phyloP scores from a whole-genome alignment of 352 stramenopile species.

The Phytophthora ramorum region DNA sequence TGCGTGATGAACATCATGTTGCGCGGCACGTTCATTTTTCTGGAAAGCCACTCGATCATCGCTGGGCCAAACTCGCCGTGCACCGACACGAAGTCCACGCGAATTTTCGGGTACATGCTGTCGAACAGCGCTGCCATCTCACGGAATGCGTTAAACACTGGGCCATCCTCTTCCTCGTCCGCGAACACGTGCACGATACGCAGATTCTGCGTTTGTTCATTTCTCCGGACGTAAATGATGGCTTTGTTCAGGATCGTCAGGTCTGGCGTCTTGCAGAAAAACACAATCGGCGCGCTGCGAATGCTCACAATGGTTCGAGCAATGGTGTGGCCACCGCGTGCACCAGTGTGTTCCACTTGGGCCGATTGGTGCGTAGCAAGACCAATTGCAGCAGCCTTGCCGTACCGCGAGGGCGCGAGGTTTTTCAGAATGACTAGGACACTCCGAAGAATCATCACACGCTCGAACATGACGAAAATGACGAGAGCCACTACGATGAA shows the following conservation, averaged over 20 bases:
- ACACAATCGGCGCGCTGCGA: slow-evolving; percentile 74
- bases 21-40: slow-evolving; percentile 62
- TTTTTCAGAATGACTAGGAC: slow-evolving; percentile 44
- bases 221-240: slow-evolving; percentile 88
- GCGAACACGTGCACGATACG: slow-evolving; percentile 83
- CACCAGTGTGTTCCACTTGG: slow-evolving; percentile 42
- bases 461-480: slow-evolving; percentile 67
- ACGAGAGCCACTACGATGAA: slow-evolving; percentile 50
- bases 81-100: slow-evolving; percentile 76
- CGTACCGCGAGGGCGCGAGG: slow-evolving; percentile 41
- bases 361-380: slow-evolving; percentile 5
- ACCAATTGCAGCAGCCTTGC: slow-evolving; percentile 19
- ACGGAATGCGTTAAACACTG: slow-evolving; percentile 30
- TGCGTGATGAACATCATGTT: slow-evolving; percentile 92
- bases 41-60: slow-evolving; percentile 72
- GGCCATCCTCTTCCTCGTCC: slow-evolving; percentile 26
- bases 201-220: slow-evolving; percentile 86
- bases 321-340: slow-evolving; percentile 53
- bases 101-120: slow-evolving; percentile 84
- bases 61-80: slow-evolving; percentile 58
- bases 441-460: slow-evolving; percentile 49
- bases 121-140: slow-evolving; percentile 71
- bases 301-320: slow-evolving; percentile 54
- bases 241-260: slow-evolving; percentile 92
- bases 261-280: slow-evolving; percentile 90